Evolutionary conservation across 177 flowering plant species (phyloP).

Genomic region (Vitis hybrid): DNA sequence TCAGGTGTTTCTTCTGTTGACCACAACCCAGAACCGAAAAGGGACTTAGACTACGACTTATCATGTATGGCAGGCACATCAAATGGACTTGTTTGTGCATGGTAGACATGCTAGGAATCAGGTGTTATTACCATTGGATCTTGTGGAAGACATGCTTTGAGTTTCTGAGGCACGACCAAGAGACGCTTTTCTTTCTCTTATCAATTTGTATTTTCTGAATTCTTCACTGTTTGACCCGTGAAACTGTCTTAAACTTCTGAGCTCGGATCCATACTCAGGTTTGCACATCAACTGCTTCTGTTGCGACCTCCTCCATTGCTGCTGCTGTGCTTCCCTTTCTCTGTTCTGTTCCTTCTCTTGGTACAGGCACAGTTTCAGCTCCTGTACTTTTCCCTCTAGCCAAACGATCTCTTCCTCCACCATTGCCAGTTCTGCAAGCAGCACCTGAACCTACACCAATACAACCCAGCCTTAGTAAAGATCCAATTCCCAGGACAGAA

Average conservation of each 20-base stretch:
- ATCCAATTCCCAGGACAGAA: neutral
- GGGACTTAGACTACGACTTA: neutral
- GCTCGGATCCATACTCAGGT: slow-evolving; percentile 11
- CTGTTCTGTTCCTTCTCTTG: slow-evolving; percentile 44
- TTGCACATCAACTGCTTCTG: slow-evolving; percentile 18
- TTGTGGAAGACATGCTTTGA: slow-evolving; percentile 22
- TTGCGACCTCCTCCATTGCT: slow-evolving; percentile 17
- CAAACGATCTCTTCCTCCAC: slow-evolving; percentile 75
- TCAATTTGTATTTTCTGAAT: slow-evolving; percentile 26
- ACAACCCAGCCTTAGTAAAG: neutral
- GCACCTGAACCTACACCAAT: slow-evolving; percentile 58
- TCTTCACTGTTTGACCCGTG: slow-evolving; percentile 18
- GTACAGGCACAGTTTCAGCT: slow-evolving; percentile 45
- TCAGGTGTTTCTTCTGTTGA: slow-evolving; percentile 30
- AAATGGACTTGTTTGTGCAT: neutral
- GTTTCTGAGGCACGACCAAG: slow-evolving; percentile 42
- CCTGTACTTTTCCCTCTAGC: slow-evolving; percentile 62
- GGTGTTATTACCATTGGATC: slow-evolving; percentile 27
- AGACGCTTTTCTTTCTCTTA: slow-evolving; percentile 43
- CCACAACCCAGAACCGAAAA: neutral
- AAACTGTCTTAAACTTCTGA: slow-evolving; percentile 5
- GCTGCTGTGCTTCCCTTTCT: slow-evolving; percentile 27
- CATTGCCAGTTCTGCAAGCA: slow-evolving; percentile 61
- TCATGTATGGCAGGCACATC: neutral
- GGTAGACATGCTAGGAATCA: neutral